A percentile compares a stretch with the other conserved stretches of the same genome.
These are phyloP conservation scores for Lithospermum erythrorhizon DNA, from an alignment of 257 asterid species.

Conservation along the genomic window DNA sequence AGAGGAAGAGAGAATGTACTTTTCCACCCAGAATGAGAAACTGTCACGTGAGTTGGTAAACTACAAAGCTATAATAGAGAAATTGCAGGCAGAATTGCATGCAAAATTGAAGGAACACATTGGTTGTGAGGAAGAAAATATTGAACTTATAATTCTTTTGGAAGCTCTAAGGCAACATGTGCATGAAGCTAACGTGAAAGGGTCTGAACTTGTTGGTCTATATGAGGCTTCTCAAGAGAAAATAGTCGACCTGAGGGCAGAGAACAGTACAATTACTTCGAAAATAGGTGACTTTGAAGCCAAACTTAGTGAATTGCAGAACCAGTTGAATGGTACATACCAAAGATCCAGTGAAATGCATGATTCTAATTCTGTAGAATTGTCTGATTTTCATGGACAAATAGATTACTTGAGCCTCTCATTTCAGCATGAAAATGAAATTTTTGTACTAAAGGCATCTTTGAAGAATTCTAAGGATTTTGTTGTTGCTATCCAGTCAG, in stretches of 20 bases:
- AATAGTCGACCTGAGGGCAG: conserved; percentile 38
- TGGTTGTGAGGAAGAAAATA: conserved; percentile 42
- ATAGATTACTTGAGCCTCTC: conserved; percentile 40
- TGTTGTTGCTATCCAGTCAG: conserved; percentile 31
- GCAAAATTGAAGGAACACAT: conserved; percentile 33
- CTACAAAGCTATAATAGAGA: conserved; percentile 26
- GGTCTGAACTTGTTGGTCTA: conserved; percentile 42
- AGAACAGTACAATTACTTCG: conserved; percentile 43
- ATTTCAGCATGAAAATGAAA: conserved; percentile 60
- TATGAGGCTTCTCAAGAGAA: conserved; percentile 46
- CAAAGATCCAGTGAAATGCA: conserved; percentile 22
- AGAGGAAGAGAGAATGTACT: conserved; percentile 39
- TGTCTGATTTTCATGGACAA: conserved; percentile 42
- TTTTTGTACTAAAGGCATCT: conserved; percentile 45
- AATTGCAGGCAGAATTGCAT: conserved; percentile 38
- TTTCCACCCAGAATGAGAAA: conserved; percentile 37
- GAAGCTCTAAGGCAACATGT: conserved; percentile 48
- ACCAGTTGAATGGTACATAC: conserved; percentile 39
- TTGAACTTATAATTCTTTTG: conserved; percentile 62
- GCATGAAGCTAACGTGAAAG: conserved; percentile 30
- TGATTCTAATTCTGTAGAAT: conserved; percentile 42
- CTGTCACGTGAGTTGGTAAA: conserved; percentile 37
- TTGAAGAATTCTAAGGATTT: conserved; percentile 51
- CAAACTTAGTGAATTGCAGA: conserved; percentile 44
- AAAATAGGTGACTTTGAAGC: conserved; percentile 34